A percentile compares a stretch with the other conserved stretches of the same genome.
These are phyloP conservation scores for Ogataea hybrid DNA, from an alignment of 1,139 yeast species.

Conservation along the genomic window DNA sequence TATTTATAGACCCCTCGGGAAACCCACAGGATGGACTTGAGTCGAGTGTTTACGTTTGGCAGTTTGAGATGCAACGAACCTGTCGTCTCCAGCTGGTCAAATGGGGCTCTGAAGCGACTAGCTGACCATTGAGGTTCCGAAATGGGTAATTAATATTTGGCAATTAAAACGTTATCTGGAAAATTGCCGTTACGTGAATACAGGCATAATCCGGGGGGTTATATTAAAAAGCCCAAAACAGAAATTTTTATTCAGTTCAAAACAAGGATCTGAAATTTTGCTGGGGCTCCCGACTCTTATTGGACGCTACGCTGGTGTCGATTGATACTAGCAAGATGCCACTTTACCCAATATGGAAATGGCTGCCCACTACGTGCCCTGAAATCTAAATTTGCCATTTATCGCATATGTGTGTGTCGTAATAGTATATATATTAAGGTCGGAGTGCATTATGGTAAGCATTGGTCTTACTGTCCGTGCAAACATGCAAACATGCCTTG, in stretches of 20 bases:
- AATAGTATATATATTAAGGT: not conserved
- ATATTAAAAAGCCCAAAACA: conserved; percentile 1
- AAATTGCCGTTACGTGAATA: not conserved
- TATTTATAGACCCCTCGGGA: not conserved
- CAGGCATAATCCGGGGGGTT: not conserved
- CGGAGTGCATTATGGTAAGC: not conserved
- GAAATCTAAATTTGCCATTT: not conserved
- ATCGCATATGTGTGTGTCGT: not conserved
- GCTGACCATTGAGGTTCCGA: conserved; percentile 4
- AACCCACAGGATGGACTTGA: not conserved
- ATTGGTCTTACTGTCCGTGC: not conserved
- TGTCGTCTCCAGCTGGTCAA: not conserved
- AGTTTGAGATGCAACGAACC: conserved; percentile 3
- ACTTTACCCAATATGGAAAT: too few species aligned
- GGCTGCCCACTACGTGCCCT: too few species aligned
- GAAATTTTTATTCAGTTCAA: conserved; percentile 1
- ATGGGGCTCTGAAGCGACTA: not conserved
- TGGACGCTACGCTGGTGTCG: not conserved
- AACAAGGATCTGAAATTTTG: not conserved
- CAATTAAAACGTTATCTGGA: not conserved
- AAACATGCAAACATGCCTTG: not conserved
- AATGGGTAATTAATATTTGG: not conserved
- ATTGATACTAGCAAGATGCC: too few species aligned
- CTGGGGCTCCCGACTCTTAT: not conserved
- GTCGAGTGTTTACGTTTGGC: not conserved